Evolutionary conservation across 2,329 filamentous ascomycete species (phyloP).

Genomic region (Thelonectria rubi): DNA sequence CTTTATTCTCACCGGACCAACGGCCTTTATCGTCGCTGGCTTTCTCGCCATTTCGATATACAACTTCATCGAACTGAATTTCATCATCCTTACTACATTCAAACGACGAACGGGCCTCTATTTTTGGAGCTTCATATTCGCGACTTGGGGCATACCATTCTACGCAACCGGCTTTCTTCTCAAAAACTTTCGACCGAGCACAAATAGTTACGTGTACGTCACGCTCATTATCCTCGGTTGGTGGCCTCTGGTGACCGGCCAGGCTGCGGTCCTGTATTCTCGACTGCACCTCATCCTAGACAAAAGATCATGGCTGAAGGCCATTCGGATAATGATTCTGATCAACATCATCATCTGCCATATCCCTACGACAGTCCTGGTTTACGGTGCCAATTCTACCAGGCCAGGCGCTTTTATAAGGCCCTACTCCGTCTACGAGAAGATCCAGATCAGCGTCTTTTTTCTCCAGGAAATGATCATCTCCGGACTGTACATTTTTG

Average conservation of each 20-base stretch:
- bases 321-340: slow-evolving; percentile 66
- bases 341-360: slow-evolving; percentile 61
- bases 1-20: neutral
- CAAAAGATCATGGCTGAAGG: slow-evolving; percentile 57
- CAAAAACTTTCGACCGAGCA: slow-evolving; percentile 41
- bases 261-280: slow-evolving; percentile 70
- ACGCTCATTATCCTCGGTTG: slow-evolving; percentile 45
- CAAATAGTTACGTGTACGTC: slow-evolving; percentile 28
- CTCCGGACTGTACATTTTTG: slow-evolving; percentile 61
- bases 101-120: neutral
- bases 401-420: slow-evolving; percentile 32
- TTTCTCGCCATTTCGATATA: neutral
- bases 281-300: slow-evolving; percentile 67
- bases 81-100: neutral
- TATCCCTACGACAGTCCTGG: slow-evolving; percentile 62
- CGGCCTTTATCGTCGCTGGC: neutral
- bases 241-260: slow-evolving; percentile 65
- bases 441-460: slow-evolving; percentile 64
- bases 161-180: slow-evolving; percentile 56
- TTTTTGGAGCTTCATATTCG: slow-evolving; percentile 46
- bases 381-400: slow-evolving; percentile 58
- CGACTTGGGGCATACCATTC: slow-evolving; percentile 46
- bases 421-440: slow-evolving; percentile 58
- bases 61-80: neutral
- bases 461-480: slow-evolving; percentile 64